These are phyloP conservation scores for Phaffia rhodozyma DNA, from an alignment of 1,284 basidiomycete species.

Conservation along the genomic window DNA sequence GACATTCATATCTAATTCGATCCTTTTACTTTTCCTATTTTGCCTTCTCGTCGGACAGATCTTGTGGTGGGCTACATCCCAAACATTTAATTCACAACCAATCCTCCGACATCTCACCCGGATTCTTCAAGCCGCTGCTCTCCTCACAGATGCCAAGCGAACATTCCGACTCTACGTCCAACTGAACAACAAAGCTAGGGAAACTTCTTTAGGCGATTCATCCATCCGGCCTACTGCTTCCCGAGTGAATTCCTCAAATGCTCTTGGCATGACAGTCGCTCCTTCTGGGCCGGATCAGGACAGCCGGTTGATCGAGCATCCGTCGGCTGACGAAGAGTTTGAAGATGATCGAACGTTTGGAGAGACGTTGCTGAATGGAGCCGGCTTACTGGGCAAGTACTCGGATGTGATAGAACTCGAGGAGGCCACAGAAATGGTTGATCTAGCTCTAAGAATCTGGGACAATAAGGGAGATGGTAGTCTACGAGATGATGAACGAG, in stretches of 20 bases:
- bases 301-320: conserved; percentile 30
- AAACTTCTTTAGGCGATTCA: conserved; percentile 42
- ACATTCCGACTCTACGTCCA: conserved; percentile 71
- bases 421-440: too few relatives aligned
- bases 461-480: too few relatives aligned
- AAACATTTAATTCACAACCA: conserved; percentile 80
- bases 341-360: conserved; percentile 59
- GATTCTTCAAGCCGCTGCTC: conserved; percentile 48
- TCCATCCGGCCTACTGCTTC: conserved; percentile 21
- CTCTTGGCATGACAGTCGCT: conserved; percentile 1
- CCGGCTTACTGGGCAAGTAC: conserved; percentile 52
- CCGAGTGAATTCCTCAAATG: conserved; percentile 12
- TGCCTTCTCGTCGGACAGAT: conserved; percentile 39
- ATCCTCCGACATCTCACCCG: conserved; percentile 71
- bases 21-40: conserved; percentile 19
- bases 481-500: background rate
- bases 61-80: conserved; percentile 78
- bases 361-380: conserved; percentile 56
- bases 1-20: background rate
- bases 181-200: conserved; percentile 62
- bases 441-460: too few relatives aligned
- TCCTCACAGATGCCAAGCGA: conserved; percentile 55
- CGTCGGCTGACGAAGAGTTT: conserved; percentile 35
- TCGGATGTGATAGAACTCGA: conserved; percentile 20
- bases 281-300: conserved; percentile 15